Evolutionary conservation across 352 stramenopile genomes (phyloP).

Genomic region (Phytophthora podocarpi): DNA sequence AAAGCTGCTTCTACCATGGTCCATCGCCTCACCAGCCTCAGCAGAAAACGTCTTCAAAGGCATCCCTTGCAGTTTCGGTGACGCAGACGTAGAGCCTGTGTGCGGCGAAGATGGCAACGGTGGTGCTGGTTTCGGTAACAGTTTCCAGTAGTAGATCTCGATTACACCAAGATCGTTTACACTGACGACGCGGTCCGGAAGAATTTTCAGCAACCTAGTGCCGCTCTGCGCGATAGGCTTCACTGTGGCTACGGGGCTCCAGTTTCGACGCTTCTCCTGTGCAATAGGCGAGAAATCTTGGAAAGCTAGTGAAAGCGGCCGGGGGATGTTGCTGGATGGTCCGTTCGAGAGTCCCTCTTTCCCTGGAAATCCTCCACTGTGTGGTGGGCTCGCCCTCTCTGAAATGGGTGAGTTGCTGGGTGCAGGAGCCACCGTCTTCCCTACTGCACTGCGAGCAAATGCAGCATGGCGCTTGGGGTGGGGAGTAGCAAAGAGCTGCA

Average conservation of each 20-base stretch:
- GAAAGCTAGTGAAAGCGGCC: conserved; percentile 69
- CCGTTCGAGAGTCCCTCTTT: conserved; percentile 4
- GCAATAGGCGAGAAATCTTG: conserved; percentile 55
- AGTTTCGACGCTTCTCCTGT: conserved; percentile 63
- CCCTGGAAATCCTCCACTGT: conserved; percentile 9
- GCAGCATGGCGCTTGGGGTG: conserved; percentile 72
- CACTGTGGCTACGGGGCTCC: conserved; percentile 62
- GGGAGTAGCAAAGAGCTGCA: conserved; percentile 91
- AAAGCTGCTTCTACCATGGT: conserved; percentile 14
- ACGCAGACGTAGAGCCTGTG: conserved; percentile 9
- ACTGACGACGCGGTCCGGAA: conserved; percentile 76
- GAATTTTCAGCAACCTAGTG: conserved; percentile 73
- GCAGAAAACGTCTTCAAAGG: conserved; percentile 19
- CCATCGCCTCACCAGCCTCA: conserved; percentile 14
- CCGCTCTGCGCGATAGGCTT: conserved; percentile 62
- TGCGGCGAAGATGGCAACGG: conserved; percentile 5
- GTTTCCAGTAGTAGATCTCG: conserved; percentile 87
- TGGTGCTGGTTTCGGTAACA: conserved; percentile 57
- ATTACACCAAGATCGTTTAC: conserved; percentile 87
- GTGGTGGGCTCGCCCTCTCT: conserved; percentile 17
- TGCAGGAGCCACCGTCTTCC: conserved; percentile 8
- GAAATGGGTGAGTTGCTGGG: conserved; percentile 15
- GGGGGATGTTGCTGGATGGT: conserved; percentile 36
- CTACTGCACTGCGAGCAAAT: conserved; percentile 31
- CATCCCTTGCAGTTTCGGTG: conserved; percentile 13